Evolutionary conservation across 2,329 filamentous ascomycete species (phyloP).

Genomic region (Zymoseptoria passerinii): DNA sequence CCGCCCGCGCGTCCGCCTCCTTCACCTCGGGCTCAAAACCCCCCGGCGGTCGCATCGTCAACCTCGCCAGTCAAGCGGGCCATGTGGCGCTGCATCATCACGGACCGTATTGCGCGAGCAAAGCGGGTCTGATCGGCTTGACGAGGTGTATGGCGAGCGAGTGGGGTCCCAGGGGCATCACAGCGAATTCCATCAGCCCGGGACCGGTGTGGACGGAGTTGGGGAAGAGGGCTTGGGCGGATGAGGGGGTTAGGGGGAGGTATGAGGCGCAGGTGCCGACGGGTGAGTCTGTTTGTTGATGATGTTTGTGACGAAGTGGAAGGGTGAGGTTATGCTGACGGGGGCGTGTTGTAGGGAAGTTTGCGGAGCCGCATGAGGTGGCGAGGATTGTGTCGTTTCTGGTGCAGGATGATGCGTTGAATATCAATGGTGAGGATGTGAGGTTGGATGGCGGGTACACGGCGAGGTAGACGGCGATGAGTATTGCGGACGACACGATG

Average conservation of each 20-base stretch:
- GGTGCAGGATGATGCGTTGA: constrained; percentile 28
- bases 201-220: constrained; percentile 42
- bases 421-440: constrained; percentile 33
- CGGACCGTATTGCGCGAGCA: constrained; percentile 42
- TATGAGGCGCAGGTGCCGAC: constrained; percentile 23
- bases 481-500: too few relatives aligned
- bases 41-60: constrained; percentile 37
- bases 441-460: constrained; percentile 30
- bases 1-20: constrained; percentile 12
- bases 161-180: constrained; percentile 40
- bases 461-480: constrained; percentile 5
- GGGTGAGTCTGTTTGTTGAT: neutral
- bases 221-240: constrained; percentile 32
- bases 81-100: constrained; percentile 40
- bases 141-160: constrained; percentile 42
- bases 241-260: constrained; percentile 19
- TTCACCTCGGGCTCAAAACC: constrained; percentile 1
- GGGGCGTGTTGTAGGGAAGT: constrained; percentile 8
- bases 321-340: neutral
- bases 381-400: constrained; percentile 56
- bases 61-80: constrained; percentile 40
- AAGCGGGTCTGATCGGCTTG: constrained; percentile 38
- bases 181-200: constrained; percentile 39
- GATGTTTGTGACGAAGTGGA: neutral
- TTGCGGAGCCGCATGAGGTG: constrained; percentile 44